Conservation (phyloP, 1,284 basidiomycete genomes). For the Cutaneotrichosporon sp. region DNA sequence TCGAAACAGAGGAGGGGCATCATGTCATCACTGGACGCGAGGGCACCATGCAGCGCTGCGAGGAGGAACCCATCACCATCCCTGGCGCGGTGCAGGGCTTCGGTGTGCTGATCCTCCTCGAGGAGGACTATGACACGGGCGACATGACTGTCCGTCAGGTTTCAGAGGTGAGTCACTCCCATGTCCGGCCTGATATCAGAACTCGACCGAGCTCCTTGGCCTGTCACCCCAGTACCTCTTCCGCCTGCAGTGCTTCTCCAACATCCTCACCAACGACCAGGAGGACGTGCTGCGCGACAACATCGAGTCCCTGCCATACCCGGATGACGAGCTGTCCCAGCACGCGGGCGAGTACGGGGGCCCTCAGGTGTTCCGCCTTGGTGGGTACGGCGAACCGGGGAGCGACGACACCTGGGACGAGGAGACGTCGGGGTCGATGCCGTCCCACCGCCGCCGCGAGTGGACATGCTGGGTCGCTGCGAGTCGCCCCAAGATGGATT, state of each 20-base stretch:
- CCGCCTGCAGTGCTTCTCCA: conserved; percentile 72
- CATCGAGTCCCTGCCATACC: conserved; percentile 66
- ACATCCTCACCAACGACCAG: conserved; percentile 69
- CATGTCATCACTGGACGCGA: conserved; percentile 74
- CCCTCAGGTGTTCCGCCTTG: conserved; percentile 71
- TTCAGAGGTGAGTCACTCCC: conserved; percentile 65
- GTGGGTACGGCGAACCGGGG: conserved; percentile 51
- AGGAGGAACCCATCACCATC: conserved; percentile 85
- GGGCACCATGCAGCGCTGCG: conserved; percentile 68
- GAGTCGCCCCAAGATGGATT: conserved; percentile 60
- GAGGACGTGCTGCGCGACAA: conserved; percentile 75
- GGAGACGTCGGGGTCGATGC: not conserved
- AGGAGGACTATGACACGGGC: conserved; percentile 65
- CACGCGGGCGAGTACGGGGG: conserved; percentile 54
- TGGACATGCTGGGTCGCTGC: conserved; percentile 87
- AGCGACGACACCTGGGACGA: conserved; percentile 15
- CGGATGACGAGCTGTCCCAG: conserved; percentile 35
- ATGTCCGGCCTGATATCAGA: conserved; percentile 54
- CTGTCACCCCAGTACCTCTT: conserved; percentile 77
- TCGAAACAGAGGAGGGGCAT: conserved; percentile 68
- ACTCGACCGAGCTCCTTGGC: conserved; percentile 68
- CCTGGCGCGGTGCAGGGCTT: conserved; percentile 85
- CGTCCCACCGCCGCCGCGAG: conserved; percentile 49
- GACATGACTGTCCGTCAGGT: conserved; percentile 72
- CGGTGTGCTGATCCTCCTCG: conserved; percentile 75